Evolutionary conservation across 2,329 filamentous ascomycete genomes (phyloP).

Genomic region (Sporothrix inflata): DNA sequence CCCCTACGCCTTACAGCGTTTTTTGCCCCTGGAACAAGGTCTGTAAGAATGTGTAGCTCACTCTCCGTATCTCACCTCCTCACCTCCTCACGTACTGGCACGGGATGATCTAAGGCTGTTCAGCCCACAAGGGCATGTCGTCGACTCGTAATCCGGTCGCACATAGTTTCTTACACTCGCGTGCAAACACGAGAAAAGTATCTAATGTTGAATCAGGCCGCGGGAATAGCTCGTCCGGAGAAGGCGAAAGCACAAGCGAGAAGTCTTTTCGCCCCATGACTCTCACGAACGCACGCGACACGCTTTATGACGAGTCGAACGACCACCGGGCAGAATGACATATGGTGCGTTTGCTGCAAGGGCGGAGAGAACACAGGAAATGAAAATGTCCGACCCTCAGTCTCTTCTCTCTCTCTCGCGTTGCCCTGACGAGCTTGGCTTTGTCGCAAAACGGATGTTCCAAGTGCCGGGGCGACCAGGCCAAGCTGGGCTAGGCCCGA

Average conservation of each 20-base stretch:
- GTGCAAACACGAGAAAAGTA: not conserved
- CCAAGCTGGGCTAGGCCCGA: not conserved
- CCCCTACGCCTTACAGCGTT: not conserved
- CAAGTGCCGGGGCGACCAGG: conserved; percentile 20
- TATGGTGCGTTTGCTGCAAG: not conserved
- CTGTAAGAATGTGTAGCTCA: not conserved
- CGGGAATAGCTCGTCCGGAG: not conserved
- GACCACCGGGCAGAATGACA: not conserved
- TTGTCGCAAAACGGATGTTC: not conserved
- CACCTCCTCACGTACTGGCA: not conserved
- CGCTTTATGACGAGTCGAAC: no score
- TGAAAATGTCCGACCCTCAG: not conserved
- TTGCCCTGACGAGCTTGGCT: not conserved
- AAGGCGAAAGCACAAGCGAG: not conserved
- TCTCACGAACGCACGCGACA: conserved; percentile 6
- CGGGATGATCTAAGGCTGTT: not conserved
- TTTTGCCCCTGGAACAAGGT: not conserved
- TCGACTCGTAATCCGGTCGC: no score
- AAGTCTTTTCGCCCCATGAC: not conserved
- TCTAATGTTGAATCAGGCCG: not conserved
- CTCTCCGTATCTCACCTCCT: not conserved
- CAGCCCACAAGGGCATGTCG: not conserved
- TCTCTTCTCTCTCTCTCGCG: not conserved
- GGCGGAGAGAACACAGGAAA: not conserved
- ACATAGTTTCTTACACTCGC: no score